Conservation (phyloP, 257 asterid genomes). For the Jasminum sambac region DNA sequence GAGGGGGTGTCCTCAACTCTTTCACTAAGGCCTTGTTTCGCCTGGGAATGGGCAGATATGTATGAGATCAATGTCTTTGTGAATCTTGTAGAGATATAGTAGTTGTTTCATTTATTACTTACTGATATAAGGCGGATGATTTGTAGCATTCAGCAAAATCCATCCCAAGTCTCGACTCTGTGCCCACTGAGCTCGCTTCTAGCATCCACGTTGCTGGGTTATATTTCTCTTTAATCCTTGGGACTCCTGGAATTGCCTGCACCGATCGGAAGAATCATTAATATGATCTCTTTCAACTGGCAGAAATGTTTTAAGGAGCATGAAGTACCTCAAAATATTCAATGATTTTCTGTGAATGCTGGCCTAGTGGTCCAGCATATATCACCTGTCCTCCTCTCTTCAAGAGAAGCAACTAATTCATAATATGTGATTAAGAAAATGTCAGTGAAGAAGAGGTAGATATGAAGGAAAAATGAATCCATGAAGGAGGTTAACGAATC, state of each 20-base stretch:
- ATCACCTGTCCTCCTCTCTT: slow-evolving; percentile 68
- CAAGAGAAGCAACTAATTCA: slow-evolving; percentile 58
- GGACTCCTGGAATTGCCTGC: slow-evolving; percentile 48
- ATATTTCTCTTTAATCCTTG: slow-evolving; percentile 37
- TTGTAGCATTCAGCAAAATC: slow-evolving; percentile 56
- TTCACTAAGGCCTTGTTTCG: slow-evolving; percentile 40
- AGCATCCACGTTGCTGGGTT: slow-evolving; percentile 71
- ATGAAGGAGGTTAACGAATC: neutral
- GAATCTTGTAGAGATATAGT: neutral
- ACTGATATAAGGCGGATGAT: slow-evolving; percentile 42
- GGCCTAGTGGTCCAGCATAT: slow-evolving; percentile 63
- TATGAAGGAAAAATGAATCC: neutral
- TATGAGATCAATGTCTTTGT: slow-evolving; percentile 9
- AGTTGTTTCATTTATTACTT: slow-evolving; percentile 22
- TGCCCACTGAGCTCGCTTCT: slow-evolving; percentile 44
- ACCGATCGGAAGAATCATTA: slow-evolving; percentile 3
- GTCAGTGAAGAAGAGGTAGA: slow-evolving; percentile 7
- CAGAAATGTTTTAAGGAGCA: neutral
- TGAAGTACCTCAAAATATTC: slow-evolving; percentile 58
- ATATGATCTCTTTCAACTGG: neutral
- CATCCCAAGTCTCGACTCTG: slow-evolving; percentile 43
- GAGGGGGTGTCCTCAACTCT: slow-evolving; percentile 39
- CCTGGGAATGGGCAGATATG: slow-evolving; percentile 18
- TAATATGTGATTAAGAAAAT: neutral
- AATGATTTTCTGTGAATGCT: slow-evolving; percentile 42